Evolutionary conservation across 2,329 filamentous ascomycete genomes (phyloP).

Genomic region (Pseudofabraea citricarpa): DNA sequence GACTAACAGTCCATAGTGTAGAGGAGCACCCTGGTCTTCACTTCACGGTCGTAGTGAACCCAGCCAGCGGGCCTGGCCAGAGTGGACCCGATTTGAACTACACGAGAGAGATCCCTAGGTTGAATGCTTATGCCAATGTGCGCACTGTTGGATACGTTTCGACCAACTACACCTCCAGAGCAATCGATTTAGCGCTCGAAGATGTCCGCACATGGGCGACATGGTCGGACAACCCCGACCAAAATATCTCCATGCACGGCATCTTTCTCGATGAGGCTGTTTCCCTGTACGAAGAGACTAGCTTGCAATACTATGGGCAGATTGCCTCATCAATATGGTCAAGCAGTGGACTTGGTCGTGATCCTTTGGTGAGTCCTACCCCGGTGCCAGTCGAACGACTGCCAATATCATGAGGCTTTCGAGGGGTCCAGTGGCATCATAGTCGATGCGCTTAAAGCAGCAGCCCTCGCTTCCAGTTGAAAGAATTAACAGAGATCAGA

Average conservation of each 20-base stretch:
- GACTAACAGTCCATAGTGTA: conserved; percentile 6
- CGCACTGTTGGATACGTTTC: conserved; percentile 36
- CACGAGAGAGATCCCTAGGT: conserved; percentile 27
- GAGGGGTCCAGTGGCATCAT: background rate
- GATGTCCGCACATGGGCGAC: conserved; percentile 39
- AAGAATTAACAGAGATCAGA: conserved; percentile 22
- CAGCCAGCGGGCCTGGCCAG: conserved; percentile 27
- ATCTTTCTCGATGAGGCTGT: conserved; percentile 44
- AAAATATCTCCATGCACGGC: conserved; percentile 35
- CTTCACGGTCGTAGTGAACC: conserved; percentile 25
- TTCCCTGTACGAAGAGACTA: conserved; percentile 27
- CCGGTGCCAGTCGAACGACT: too few species aligned
- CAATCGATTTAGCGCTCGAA: conserved; percentile 24
- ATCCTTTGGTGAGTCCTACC: conserved; percentile 31
- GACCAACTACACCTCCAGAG: conserved; percentile 28
- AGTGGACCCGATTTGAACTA: conserved; percentile 30
- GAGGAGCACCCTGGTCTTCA: conserved; percentile 17
- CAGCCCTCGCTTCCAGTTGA: background rate
- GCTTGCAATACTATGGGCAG: conserved; percentile 29
- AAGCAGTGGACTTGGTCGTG: conserved; percentile 28
- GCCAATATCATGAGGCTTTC: too few species aligned
- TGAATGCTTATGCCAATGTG: conserved; percentile 34
- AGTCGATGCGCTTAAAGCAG: conserved; percentile 7
- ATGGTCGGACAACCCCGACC: conserved; percentile 32
- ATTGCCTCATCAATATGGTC: conserved; percentile 28